Percentiles rank a stretch among this genome's conserved stretches.
Conservation (phyloP, 208 protist species). For the Crithidia bombi region DNA sequence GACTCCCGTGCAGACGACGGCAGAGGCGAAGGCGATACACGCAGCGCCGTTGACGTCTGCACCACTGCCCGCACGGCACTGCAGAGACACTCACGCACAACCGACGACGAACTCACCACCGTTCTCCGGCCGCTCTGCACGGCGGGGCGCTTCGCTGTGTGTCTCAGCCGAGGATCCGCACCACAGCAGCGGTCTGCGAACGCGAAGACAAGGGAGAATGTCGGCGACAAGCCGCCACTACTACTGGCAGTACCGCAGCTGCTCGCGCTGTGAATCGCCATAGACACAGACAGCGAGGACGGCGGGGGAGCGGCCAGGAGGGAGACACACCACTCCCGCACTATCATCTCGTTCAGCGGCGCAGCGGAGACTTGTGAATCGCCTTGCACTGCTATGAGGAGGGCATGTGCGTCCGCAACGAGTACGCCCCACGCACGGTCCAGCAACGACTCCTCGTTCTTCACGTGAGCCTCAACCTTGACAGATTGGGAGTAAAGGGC, state of each 20-base stretch:
- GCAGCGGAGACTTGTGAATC: neutral
- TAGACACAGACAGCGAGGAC: too few species aligned
- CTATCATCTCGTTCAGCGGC: conserved; percentile 1
- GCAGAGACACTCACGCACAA: conserved; percentile 41
- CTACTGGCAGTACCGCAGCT: neutral
- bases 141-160: neutral
- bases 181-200: conserved; percentile 55
- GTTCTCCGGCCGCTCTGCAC: neutral
- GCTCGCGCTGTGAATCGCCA: neutral
- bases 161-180: neutral
- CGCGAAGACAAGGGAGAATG: conserved; percentile 44
- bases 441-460: conserved; percentile 19
- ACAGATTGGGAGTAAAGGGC: conserved; percentile 13
- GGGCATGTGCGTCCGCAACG: conserved; percentile 1
- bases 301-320: too few species aligned
- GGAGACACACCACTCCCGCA: conserved; percentile 23
- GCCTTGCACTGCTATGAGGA: neutral
- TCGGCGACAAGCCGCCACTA: neutral
- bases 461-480: neutral
- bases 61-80: conserved; percentile 33
- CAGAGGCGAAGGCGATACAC: neutral
- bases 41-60: neutral
- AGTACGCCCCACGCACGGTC: conserved; percentile 31
- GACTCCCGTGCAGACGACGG: neutral
- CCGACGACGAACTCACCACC: neutral